These are phyloP conservation scores for Fusarium denticulatum DNA, from an alignment of 2,329 filamentous ascomycete species.

Conservation along the genomic window DNA sequence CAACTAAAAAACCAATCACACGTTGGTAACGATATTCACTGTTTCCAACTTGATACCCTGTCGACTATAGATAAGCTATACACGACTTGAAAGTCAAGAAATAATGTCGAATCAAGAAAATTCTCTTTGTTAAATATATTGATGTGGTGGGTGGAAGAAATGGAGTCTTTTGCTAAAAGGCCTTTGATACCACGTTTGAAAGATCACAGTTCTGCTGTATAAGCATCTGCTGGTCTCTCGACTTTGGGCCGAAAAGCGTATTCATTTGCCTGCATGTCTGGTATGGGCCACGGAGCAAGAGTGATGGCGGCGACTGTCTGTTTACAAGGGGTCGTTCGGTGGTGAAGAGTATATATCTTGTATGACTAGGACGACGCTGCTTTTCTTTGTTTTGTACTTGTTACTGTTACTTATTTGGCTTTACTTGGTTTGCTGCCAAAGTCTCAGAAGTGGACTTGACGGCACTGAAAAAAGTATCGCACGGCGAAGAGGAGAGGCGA, in stretches of 20 bases:
- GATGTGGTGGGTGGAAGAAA: constrained; percentile 42
- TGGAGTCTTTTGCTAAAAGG: constrained; percentile 45
- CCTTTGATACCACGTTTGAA: constrained; percentile 45
- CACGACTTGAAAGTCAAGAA: constrained; percentile 37
- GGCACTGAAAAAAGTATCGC: constrained; percentile 8
- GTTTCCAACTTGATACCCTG: constrained; percentile 35
- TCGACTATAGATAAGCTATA: constrained; percentile 33
- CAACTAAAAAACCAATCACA: constrained; percentile 52
- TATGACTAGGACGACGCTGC: constrained; percentile 46
- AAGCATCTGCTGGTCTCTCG: constrained; percentile 46
- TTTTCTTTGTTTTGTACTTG: constrained; percentile 34
- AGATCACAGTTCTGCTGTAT: constrained; percentile 47
- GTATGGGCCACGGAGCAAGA: constrained; percentile 48
- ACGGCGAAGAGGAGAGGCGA: constrained; percentile 12
- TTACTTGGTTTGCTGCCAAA: constrained; percentile 12
- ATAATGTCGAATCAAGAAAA: constrained; percentile 40
- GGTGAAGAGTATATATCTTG: constrained; percentile 42
- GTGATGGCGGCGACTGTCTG: constrained; percentile 42
- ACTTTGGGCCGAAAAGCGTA: constrained; percentile 53
- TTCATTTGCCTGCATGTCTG: constrained; percentile 55
- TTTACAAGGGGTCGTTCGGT: constrained; percentile 29
- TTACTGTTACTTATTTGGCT: constrained; percentile 33
- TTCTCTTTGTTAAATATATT: constrained; percentile 44
- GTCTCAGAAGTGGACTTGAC: constrained; percentile 1
- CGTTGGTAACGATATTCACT: constrained; percentile 30